Percentiles rank a stretch among this genome's conserved stretches.
Evolutionary conservation across 345 rosid species (phyloP).

Genomic region (Gossypium rotundifolium): DNA sequence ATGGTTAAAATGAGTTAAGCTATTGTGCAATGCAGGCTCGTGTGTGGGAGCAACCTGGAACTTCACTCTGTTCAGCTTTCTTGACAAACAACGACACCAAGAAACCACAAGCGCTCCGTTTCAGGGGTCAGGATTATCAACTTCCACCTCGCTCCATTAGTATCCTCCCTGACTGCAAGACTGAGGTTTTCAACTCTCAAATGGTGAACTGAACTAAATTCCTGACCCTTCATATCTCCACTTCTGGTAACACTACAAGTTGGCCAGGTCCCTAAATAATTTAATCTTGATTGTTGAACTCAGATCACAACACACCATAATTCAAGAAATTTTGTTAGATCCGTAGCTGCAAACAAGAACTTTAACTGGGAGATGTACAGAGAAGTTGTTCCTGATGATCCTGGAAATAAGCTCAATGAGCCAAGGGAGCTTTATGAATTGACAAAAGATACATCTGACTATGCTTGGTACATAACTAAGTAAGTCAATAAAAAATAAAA

Average conservation of each 20-base stretch:
- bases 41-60: constrained; percentile 45
- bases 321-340: constrained; percentile 44
- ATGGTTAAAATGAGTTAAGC: not conserved
- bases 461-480: constrained; percentile 73
- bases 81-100: constrained; percentile 62
- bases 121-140: constrained; percentile 44
- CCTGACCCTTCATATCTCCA: not conserved
- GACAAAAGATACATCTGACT: constrained; percentile 62
- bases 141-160: constrained; percentile 72
- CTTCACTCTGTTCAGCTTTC: constrained; percentile 67
- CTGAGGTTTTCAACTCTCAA: constrained; percentile 54
- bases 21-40: constrained; percentile 38
- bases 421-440: constrained; percentile 63
- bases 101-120: constrained; percentile 29
- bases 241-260: not conserved
- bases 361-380: constrained; percentile 46
- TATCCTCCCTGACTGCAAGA: constrained; percentile 87
- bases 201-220: constrained; percentile 22
- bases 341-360: constrained; percentile 44
- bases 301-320: constrained; percentile 75
- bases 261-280: not conserved
- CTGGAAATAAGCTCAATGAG: constrained; percentile 8
- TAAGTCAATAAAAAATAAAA: constrained; percentile 17
- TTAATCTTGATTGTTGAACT: constrained; percentile 7
- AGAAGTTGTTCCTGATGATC: constrained; percentile 39